A percentile compares a stretch with the other conserved stretches of the same genome.
phyloP scores from a whole-genome alignment of 2,329 filamentous ascomycete genomes.

The Elsinoe batatas region DNA sequence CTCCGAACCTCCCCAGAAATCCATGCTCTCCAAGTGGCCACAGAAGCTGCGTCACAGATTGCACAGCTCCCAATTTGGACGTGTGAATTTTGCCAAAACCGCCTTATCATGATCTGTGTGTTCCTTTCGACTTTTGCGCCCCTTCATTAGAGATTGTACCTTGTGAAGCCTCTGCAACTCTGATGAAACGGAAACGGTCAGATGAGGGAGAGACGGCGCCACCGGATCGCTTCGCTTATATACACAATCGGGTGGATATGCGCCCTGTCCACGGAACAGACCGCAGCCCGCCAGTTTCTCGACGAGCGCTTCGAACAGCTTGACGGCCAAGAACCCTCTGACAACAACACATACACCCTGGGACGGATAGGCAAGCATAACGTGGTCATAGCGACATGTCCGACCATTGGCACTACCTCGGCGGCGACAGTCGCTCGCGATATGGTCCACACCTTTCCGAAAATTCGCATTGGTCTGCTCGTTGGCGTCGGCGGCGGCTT shows the following conservation, averaged over 20 bases:
- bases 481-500: constrained; percentile 21
- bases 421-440: constrained; percentile 19
- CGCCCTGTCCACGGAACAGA: constrained; percentile 29
- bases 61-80: no score
- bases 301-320: constrained; percentile 30
- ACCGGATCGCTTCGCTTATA: constrained; percentile 13
- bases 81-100: no score
- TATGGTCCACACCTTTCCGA: constrained; percentile 18
- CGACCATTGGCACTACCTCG: constrained; percentile 19
- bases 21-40: no score
- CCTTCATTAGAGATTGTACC: no score
- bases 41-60: no score
- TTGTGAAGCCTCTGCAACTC: no score
- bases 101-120: no score
- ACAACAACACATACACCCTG: constrained; percentile 23
- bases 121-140: no score
- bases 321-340: not conserved
- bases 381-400: constrained; percentile 17
- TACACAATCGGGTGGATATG: constrained; percentile 37
- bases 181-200: no score
- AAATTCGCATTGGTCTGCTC: constrained; percentile 16
- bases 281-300: constrained; percentile 32
- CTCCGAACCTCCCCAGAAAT: no score
- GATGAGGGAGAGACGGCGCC: no score
- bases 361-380: constrained; percentile 15